Conservation (phyloP, 352 stramenopile species). For the Pythium volutum region DNA sequence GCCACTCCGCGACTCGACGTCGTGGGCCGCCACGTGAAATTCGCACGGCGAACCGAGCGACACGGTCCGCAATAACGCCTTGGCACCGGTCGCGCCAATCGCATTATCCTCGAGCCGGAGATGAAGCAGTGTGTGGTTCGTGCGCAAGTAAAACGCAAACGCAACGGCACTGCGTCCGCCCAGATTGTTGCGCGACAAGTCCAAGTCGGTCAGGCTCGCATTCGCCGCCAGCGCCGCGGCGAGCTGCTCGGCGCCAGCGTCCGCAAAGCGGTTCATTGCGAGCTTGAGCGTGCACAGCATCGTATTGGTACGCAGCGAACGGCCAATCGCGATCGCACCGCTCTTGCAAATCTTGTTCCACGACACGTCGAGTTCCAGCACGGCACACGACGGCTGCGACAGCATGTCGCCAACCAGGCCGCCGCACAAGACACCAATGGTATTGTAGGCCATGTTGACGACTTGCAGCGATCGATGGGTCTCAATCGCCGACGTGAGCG, state of each 20-base stretch:
- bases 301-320: conserved; percentile 50
- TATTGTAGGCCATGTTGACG: conserved; percentile 69
- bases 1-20: conserved; percentile 30
- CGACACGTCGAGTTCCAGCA: conserved; percentile 54
- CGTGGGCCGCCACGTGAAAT: conserved; percentile 54
- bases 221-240: conserved; percentile 51
- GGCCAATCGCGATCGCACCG: conserved; percentile 51
- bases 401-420: conserved; percentile 61
- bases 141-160: conserved; percentile 54
- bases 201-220: conserved; percentile 39
- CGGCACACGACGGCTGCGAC: conserved; percentile 40
- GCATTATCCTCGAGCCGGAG: conserved; percentile 59
- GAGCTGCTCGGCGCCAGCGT: conserved; percentile 57
- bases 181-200: conserved; percentile 62
- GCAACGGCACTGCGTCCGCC: conserved; percentile 48
- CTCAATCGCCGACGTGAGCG: conserved; percentile 53
- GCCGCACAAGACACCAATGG: conserved; percentile 48
- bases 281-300: conserved; percentile 44
- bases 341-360: conserved; percentile 67
- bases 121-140: conserved; percentile 37
- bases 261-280: conserved; percentile 70
- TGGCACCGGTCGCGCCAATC: conserved; percentile 48
- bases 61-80: conserved; percentile 49
- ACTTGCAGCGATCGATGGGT: conserved; percentile 41
- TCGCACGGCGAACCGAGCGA: conserved; percentile 49